Percentiles rank a stretch among this genome's conserved stretches.
phyloP scores from a whole-genome alignment of 1,284 basidiomycete genomes.

The Megacollybia platyphylla region DNA sequence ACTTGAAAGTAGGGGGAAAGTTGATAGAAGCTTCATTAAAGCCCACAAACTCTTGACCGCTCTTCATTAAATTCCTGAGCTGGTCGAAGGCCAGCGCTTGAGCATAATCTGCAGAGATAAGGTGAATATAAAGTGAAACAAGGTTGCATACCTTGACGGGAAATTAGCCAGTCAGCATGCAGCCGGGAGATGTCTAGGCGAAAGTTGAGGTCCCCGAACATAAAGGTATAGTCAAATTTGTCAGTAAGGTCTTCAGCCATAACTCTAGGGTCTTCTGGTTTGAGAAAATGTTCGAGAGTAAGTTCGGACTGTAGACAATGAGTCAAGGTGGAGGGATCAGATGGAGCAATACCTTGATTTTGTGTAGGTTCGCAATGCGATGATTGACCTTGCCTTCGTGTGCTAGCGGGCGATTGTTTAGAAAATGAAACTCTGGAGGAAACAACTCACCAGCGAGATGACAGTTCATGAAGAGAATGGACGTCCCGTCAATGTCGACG shows the following conservation, averaged over 20 bases:
- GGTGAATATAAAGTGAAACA: neutral
- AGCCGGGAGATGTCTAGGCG: conserved; percentile 60
- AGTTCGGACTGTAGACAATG: conserved; percentile 37
- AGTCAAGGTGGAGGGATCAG: conserved; percentile 2
- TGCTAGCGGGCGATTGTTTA: conserved; percentile 28
- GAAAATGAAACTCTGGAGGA: conserved; percentile 3
- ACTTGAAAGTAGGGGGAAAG: conserved; percentile 80
- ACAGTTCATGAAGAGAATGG: conserved; percentile 76
- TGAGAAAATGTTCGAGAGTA: conserved; percentile 53
- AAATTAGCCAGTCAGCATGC: conserved; percentile 63
- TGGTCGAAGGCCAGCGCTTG: conserved; percentile 77
- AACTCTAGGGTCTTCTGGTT: conserved; percentile 45
- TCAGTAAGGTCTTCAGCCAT: conserved; percentile 71
- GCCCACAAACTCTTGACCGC: conserved; percentile 46
- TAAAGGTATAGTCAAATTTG: conserved; percentile 72
- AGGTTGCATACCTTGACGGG: conserved; percentile 30
- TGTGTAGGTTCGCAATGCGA: conserved; percentile 56
- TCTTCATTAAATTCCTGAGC: conserved; percentile 56
- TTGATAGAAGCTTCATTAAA: conserved; percentile 61
- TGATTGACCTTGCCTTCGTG: conserved; percentile 63
- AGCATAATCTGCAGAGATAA: conserved; percentile 37
- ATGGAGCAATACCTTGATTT: conserved; percentile 48
- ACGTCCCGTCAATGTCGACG: conserved; percentile 59
- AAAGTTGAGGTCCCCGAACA: conserved; percentile 77
- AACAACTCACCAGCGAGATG: conserved; percentile 68